phyloP scores from a whole-genome alignment of 1,139 yeast species.

The Geotrichum siamense region DNA sequence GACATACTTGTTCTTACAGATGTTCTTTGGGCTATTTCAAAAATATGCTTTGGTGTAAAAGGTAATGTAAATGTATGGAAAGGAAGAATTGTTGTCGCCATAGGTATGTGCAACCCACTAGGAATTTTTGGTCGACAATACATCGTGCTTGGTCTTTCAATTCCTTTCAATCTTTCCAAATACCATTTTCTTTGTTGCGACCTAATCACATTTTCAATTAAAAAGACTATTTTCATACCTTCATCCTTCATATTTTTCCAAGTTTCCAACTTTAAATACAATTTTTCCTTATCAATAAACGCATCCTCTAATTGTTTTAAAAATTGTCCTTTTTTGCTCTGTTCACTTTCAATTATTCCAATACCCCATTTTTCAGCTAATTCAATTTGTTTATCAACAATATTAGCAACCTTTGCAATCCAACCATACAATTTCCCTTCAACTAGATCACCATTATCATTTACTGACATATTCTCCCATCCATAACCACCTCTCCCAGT shows the following conservation, averaged over 20 bases:
- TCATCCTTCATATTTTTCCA: conserved; percentile 26
- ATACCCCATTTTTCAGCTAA: conserved; percentile 30
- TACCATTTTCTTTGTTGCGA: conserved; percentile 31
- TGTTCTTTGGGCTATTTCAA: conserved; percentile 29
- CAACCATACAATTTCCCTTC: conserved; percentile 27
- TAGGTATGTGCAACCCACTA: conserved; percentile 28
- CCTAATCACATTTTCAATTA: conserved; percentile 27
- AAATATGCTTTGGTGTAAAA: conserved; percentile 26
- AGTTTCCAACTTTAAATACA: conserved; percentile 21
- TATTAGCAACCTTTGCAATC: conserved; percentile 26
- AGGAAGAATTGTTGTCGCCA: conserved; percentile 32
- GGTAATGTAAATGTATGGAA: conserved; percentile 36
- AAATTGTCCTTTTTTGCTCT: conserved; percentile 2
- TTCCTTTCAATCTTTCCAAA: conserved; percentile 23
- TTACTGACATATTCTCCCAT: conserved; percentile 30
- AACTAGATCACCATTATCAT: conserved; percentile 25
- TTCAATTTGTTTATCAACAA: conserved; percentile 27
- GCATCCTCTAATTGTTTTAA: conserved; percentile 2
- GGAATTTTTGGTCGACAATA: conserved; percentile 30
- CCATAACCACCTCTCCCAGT: conserved; percentile 31
- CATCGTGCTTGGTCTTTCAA: conserved; percentile 9
- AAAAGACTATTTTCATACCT: conserved; percentile 27
- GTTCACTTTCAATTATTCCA: conserved; percentile 22
- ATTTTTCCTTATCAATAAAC: not conserved
- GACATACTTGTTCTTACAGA: conserved; percentile 31